These are phyloP conservation scores for Zygotorulaspora danielsina DNA, from an alignment of 805 yeast genomes.

Conservation along the genomic window DNA sequence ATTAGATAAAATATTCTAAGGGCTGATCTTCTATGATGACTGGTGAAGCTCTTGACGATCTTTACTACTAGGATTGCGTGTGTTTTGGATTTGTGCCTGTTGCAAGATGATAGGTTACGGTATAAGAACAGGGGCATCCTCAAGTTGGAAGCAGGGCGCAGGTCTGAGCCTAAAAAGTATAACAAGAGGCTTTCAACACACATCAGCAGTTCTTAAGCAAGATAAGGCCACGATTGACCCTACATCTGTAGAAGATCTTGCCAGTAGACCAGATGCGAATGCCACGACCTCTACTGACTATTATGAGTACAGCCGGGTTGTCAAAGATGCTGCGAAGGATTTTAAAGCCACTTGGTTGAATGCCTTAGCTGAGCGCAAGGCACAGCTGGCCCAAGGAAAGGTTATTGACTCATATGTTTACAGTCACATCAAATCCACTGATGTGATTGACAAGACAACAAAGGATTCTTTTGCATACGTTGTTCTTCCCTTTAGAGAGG, in stretches of 20 bases:
- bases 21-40: not conserved
- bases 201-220: constrained; percentile 2
- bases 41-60: not conserved
- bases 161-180: not conserved
- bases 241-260: constrained; percentile 18
- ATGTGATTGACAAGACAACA: constrained; percentile 67
- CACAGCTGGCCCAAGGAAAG: constrained; percentile 69
- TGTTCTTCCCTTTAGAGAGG: constrained; percentile 78
- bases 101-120: not conserved
- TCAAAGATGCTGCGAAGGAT: constrained; percentile 31
- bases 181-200: constrained; percentile 2
- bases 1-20: too few species aligned
- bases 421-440: constrained; percentile 66
- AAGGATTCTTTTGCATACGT: constrained; percentile 70
- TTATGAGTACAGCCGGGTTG: constrained; percentile 47
- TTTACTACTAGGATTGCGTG: too few species aligned
- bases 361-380: constrained; percentile 70
- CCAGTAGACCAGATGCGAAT: constrained; percentile 56
- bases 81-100: too few species aligned
- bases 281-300: constrained; percentile 65
- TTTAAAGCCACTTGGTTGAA: constrained; percentile 75
- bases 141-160: not conserved
- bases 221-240: constrained; percentile 7
- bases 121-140: not conserved
- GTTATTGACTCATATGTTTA: constrained; percentile 66